Conservation (phyloP, 257 asterid genomes). For the Solanum commersonii region DNA sequence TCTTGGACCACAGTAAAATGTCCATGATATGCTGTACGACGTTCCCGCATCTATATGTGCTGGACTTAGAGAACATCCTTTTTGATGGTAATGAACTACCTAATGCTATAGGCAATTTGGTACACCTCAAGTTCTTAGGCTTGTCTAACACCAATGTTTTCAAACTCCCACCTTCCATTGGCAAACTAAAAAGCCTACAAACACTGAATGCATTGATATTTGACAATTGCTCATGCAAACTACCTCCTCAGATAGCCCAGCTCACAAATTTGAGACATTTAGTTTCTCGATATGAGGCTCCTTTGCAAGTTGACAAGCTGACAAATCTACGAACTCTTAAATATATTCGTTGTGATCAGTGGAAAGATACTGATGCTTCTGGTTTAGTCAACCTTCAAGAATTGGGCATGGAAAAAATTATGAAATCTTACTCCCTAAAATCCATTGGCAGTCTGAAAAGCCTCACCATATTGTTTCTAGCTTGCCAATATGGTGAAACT, state of each 20-base stretch:
- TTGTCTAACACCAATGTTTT: background rate
- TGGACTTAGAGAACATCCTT: background rate
- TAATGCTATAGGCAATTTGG: background rate
- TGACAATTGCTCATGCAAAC: background rate
- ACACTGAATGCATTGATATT: background rate
- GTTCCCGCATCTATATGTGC: background rate
- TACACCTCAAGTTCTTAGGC: constrained; percentile 3
- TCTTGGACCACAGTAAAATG: background rate
- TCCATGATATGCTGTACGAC: background rate
- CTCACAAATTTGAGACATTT: constrained; percentile 1
- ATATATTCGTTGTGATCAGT: background rate
- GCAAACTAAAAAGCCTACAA: background rate
- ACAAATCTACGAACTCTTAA: background rate
- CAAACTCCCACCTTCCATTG: background rate
- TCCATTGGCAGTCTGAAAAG: background rate
- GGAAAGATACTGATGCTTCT: background rate
- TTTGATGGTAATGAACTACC: background rate
- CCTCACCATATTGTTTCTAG: background rate
- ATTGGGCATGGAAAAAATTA: background rate
- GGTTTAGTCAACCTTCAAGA: background rate
- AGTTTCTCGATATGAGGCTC: background rate
- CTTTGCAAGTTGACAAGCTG: background rate
- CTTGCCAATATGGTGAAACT: background rate
- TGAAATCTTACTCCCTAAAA: background rate
- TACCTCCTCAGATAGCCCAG: background rate